These are phyloP conservation scores for Diospyros lotus DNA, from an alignment of 148 eudicot species.

Conservation along the genomic window DNA sequence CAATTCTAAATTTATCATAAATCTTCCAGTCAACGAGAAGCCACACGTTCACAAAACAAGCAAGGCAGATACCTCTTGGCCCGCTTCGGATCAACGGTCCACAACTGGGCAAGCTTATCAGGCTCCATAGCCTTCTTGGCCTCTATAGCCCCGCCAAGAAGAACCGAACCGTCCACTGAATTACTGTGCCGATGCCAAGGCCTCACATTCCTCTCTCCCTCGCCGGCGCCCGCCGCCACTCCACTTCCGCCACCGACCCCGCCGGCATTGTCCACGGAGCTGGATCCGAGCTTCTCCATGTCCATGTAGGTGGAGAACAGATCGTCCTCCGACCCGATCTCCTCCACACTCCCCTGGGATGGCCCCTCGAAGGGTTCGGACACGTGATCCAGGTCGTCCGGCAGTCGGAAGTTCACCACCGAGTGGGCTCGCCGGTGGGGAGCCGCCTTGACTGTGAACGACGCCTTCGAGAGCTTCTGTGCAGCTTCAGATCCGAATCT, in stretches of 20 bases:
- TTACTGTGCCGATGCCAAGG: conserved; percentile 56
- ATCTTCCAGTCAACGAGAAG: neutral
- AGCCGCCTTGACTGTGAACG: conserved; percentile 20
- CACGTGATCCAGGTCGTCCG: conserved; percentile 51
- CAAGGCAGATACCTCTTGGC: conserved; percentile 57
- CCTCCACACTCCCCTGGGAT: conserved; percentile 26
- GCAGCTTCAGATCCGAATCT: neutral
- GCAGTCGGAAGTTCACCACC: conserved; percentile 51
- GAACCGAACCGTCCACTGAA: conserved; percentile 52
- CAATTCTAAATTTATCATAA: neutral
- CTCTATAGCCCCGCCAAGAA: conserved; percentile 40
- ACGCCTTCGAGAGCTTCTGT: conserved; percentile 1
- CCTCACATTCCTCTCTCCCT: conserved; percentile 19
- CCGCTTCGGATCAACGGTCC: conserved; percentile 80
- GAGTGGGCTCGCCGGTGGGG: conserved; percentile 62
- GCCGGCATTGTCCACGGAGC: conserved; percentile 23
- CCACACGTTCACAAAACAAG: neutral
- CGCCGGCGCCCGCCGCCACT: conserved; percentile 15
- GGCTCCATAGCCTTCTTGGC: conserved; percentile 96
- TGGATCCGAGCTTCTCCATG: conserved; percentile 52
- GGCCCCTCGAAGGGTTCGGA: conserved; percentile 43
- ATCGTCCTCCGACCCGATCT: conserved; percentile 53
- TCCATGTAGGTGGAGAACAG: conserved; percentile 66
- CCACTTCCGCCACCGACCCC: conserved; percentile 10
- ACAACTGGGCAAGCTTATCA: conserved; percentile 78